Percentiles rank a stretch among this genome's conserved stretches.
Evolutionary conservation across 2,329 filamentous ascomycete species (phyloP).

Genomic region (Alternaria conjuncta): DNA sequence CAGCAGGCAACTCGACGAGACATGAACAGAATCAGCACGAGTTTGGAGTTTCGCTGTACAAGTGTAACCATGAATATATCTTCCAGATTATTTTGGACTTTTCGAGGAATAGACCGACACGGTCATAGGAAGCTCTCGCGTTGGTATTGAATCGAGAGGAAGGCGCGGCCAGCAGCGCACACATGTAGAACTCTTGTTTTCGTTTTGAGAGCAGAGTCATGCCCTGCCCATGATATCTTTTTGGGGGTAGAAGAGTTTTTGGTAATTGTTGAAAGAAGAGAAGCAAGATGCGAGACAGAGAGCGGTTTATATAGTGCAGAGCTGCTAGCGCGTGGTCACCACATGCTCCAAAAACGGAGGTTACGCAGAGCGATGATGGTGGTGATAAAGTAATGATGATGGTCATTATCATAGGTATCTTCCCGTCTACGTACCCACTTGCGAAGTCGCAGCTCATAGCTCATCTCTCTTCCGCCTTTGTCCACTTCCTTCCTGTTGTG

Average conservation of each 20-base stretch:
- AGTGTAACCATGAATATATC: background rate
- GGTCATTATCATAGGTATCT: background rate
- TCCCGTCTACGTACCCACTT: background rate
- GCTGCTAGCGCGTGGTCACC: background rate
- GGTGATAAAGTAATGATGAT: background rate
- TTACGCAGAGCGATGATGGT: background rate
- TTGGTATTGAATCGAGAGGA: background rate
- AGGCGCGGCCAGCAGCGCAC: background rate
- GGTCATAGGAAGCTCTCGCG: background rate
- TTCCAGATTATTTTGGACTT: background rate
- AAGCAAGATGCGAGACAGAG: background rate
- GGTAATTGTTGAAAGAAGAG: background rate
- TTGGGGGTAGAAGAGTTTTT: background rate
- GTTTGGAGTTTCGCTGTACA: background rate
- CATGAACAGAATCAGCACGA: rapidly evolving
- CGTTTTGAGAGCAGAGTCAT: no score
- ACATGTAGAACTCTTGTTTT: background rate
- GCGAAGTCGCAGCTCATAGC: constrained; percentile 14
- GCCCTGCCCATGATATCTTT: background rate
- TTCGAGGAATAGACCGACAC: background rate
- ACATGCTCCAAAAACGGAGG: background rate
- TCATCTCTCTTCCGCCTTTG: constrained; percentile 29
- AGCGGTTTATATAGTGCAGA: background rate
- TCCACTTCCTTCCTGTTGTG: constrained; percentile 16
- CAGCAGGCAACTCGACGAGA: background rate